These are phyloP conservation scores for Ophiocordyceps polyrhachis-furcata DNA, from an alignment of 2,329 filamentous ascomycete genomes.

Conservation along the genomic window DNA sequence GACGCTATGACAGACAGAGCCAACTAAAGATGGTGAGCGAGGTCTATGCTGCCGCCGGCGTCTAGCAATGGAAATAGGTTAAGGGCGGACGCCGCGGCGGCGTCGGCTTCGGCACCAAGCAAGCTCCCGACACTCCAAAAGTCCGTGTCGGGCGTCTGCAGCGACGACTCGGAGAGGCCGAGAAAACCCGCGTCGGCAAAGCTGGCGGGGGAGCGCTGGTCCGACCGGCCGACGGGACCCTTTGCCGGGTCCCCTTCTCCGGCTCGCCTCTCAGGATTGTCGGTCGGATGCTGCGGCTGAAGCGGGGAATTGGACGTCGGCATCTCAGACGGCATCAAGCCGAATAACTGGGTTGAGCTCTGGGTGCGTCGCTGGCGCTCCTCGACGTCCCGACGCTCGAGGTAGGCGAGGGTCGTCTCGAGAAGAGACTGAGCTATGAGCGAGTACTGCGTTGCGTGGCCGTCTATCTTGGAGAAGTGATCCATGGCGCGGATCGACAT, in stretches of 20 bases:
- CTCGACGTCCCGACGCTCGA: constrained; percentile 27
- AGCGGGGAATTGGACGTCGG: not conserved
- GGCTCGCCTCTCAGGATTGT: not conserved
- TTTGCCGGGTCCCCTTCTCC: not conserved
- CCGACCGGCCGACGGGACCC: not conserved
- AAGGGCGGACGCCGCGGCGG: constrained; percentile 19
- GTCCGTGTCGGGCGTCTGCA: constrained; percentile 22
- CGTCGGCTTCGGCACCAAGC: constrained; percentile 20
- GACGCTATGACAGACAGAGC: not conserved
- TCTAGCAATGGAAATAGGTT: constrained; percentile 34
- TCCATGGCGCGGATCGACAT: constrained; percentile 28
- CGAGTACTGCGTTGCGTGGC: constrained; percentile 32
- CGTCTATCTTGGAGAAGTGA: constrained; percentile 28
- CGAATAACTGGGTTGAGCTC: constrained; percentile 32
- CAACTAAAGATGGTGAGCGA: constrained; percentile 20
- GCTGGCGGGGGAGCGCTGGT: not conserved
- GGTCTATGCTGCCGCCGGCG: constrained; percentile 31
- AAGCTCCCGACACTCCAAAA: constrained; percentile 15
- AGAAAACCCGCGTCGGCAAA: constrained; percentile 17
- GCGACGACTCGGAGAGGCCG: constrained; percentile 17
- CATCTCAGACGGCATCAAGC: constrained; percentile 18
- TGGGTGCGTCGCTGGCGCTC: constrained; percentile 28
- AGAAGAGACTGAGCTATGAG: constrained; percentile 33
- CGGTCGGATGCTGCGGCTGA: too few relatives aligned
- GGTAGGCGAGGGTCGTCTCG: constrained; percentile 23